phyloP scores from a whole-genome alignment of 768 basidiomycete genomes.

The Tubosaeta sp. region DNA sequence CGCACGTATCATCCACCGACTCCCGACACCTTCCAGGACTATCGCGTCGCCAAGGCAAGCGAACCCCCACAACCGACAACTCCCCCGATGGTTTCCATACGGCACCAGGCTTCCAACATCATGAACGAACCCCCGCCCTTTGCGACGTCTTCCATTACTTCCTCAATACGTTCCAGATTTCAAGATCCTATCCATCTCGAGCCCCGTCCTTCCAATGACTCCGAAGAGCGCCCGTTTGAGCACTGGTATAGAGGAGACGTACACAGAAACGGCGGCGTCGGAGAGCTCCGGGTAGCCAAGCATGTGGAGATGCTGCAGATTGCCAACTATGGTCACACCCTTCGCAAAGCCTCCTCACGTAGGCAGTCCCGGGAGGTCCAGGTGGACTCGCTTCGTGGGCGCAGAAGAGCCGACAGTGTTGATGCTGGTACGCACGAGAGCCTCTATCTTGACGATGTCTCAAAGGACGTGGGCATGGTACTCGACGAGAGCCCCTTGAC shows the following conservation, averaged over 20 bases:
- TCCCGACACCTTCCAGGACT: conserved; percentile 29
- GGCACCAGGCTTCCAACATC: conserved; percentile 44
- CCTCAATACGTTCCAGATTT: conserved; percentile 36
- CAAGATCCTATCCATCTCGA: conserved; percentile 32
- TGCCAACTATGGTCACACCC: conserved; percentile 74
- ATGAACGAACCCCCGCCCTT: conserved; percentile 67
- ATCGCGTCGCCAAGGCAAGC: conserved; percentile 27
- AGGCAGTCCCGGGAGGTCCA: conserved; percentile 23
- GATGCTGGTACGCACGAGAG: conserved; percentile 57
- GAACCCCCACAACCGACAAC: conserved; percentile 29
- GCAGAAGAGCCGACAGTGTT: conserved; percentile 66
- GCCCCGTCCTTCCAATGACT: conserved; percentile 63
- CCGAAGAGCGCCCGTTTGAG: conserved; percentile 79
- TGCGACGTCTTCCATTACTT: conserved; percentile 39
- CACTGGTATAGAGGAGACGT: conserved; percentile 91
- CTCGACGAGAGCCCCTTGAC: conserved; percentile 74
- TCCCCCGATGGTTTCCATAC: conserved; percentile 32
- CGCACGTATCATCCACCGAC: conserved; percentile 23
- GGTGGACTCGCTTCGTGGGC: conserved; percentile 28
- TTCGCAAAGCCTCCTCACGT: conserved; percentile 31
- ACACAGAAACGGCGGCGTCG: conserved; percentile 84
- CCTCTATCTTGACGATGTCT: conserved; percentile 63
- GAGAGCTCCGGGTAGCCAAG: conserved; percentile 70
- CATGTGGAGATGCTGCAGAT: conserved; percentile 85
- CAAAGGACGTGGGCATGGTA: conserved; percentile 47